Evolutionary conservation across 805 yeast genomes (phyloP).

Genomic region (Dipodascus albidus): DNA sequence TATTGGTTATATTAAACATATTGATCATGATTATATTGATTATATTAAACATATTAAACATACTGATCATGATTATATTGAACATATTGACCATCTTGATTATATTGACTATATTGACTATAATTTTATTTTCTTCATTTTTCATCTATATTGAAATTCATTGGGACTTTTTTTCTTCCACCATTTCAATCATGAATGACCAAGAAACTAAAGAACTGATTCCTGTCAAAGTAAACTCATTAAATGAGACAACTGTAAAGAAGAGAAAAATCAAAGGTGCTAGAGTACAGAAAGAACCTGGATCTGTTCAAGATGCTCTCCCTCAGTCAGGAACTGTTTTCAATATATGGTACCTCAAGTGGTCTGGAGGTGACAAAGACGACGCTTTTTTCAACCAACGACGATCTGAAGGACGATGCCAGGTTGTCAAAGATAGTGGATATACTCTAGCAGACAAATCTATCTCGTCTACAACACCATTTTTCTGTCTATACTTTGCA

Average conservation of each 20-base stretch:
- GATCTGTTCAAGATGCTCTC: slow-evolving; percentile 51
- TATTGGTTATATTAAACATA: too few species aligned
- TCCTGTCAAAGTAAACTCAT: neutral
- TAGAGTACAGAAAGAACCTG: slow-evolving; percentile 60
- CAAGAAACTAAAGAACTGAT: neutral
- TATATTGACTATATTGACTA: too few species aligned
- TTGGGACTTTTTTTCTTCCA: neutral
- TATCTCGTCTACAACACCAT: slow-evolving; percentile 24
- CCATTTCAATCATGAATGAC: neutral
- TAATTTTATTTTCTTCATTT: too few species aligned
- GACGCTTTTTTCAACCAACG: slow-evolving; percentile 27
- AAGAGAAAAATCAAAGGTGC: slow-evolving; percentile 37
- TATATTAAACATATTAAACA: too few species aligned
- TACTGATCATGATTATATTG: too few species aligned
- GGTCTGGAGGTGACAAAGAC: slow-evolving; percentile 66
- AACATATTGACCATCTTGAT: too few species aligned
- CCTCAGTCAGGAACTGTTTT: slow-evolving; percentile 72
- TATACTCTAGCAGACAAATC: slow-evolving; percentile 55
- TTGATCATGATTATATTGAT: too few species aligned
- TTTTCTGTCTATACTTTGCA: slow-evolving; percentile 75
- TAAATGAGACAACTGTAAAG: neutral
- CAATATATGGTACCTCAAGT: slow-evolving; percentile 80
- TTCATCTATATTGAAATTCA: too few species aligned
- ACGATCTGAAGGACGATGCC: slow-evolving; percentile 48
- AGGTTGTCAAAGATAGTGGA: slow-evolving; percentile 57